Percentiles rank a stretch among this genome's conserved stretches.
These are phyloP conservation scores for Sphaceloma murrayae DNA, from an alignment of 2,329 filamentous ascomycete genomes.

Conservation along the genomic window DNA sequence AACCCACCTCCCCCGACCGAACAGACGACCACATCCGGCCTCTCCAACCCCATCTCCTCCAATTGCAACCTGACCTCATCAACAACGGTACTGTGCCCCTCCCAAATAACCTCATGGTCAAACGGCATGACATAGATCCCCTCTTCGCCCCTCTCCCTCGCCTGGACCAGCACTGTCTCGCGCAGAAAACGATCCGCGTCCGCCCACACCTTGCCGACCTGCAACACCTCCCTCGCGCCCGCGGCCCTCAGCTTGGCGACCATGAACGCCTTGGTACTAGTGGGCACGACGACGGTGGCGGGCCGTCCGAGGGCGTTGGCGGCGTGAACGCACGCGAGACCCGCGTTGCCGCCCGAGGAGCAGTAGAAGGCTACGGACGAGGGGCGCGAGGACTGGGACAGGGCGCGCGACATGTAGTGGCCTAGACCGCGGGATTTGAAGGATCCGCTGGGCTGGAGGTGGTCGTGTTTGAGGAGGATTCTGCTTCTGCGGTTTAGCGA, in stretches of 20 bases:
- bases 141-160: conserved; percentile 33
- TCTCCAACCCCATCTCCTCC: conserved; percentile 26
- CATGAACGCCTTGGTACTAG: conserved; percentile 57
- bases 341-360: conserved; percentile 74
- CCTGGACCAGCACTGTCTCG: conserved; percentile 45
- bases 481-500: conserved; percentile 46
- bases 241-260: conserved; percentile 59
- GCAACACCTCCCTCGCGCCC: conserved; percentile 57
- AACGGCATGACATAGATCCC: conserved; percentile 62
- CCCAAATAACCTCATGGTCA: conserved; percentile 59
- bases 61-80: conserved; percentile 40
- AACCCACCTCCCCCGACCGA: conserved; percentile 73
- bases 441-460: conserved; percentile 71
- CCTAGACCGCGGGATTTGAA: conserved; percentile 71
- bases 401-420: conserved; percentile 52
- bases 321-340: conserved; percentile 68
- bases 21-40: conserved; percentile 63
- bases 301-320: conserved; percentile 54
- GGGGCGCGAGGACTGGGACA: conserved; percentile 30
- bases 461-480: conserved; percentile 78
- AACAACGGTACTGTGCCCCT: conserved; percentile 52
- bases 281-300: conserved; percentile 67
- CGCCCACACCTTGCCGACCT: conserved; percentile 57
- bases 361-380: conserved; percentile 61
- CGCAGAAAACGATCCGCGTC: conserved; percentile 61